Base-by-base conservation (phyloP, 139 green algal genomes). In the Chlorella sp. region DNA sequence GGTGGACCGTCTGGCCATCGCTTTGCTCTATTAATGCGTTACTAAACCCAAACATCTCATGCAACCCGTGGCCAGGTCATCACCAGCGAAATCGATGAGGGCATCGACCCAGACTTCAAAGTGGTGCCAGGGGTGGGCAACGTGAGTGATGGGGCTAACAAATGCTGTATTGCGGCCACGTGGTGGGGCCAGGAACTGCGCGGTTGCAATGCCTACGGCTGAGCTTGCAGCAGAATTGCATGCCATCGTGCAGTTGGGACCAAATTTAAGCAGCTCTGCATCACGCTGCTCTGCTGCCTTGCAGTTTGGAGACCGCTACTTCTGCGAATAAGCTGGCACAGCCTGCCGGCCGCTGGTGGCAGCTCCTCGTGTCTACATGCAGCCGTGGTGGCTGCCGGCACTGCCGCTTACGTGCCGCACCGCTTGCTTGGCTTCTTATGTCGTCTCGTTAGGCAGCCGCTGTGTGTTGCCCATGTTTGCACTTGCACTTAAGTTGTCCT, bases 11-110 rank as follows among this genome's bases (percentile, higher is more conserved):
- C 46, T 54, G 8, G 7, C 8, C 7, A 54, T 7, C 11, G 46
- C 46, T 26, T n/a, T 48, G 65, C 36, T 44, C 19, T 8, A 34
- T 74, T 17, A 48, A 22, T 26, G 36, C 9, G n/a, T 1, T 14
- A 44, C 36, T 32, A n/a, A 2, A 14, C 19, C 9, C 40, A 4
- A 9, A 4, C 40, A 0, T 40, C 40, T 40, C 30, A 13, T 40
- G 5, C n/a, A 3, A 1, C 69, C 7, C 20, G 13, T 28, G 13
- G 88, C 24, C 90, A 87, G 41, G 75, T 99, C 68, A 92, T 99
- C 73, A 99, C 97, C 6, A 94, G 89, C 11, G 97, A 99, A 90
- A 98, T 99, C 68, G 97, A 99, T 84, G 84, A 91, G 46, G 89
- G 90, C n/a, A 87, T 99, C 3, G 93, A 96, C 65, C 32, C 83